Base-by-base conservation (phyloP, 495 filamentous ascomycete species). In the Lasiosphaeria ovina region DNA sequence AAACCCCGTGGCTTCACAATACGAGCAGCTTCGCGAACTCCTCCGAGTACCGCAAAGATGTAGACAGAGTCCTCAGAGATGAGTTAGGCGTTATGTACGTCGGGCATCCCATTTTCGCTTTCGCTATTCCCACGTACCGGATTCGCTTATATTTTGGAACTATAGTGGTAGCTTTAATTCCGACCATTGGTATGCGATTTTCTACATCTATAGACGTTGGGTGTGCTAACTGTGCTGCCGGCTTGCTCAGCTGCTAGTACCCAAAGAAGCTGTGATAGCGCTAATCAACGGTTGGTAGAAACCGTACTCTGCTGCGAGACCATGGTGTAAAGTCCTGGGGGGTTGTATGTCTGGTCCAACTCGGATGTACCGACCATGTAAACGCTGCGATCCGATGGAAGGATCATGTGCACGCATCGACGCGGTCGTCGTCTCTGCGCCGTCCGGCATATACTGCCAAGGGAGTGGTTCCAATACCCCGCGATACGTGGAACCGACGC, bases 1-100 rank as follows among this genome's bases (percentile, higher is more conserved):
- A 82, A 65, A 79, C 74, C 3, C 75, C 69, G 62, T 76, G 64
- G 71, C 67, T 69, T 48, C 67, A 62, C 59, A 80, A 79, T 55
- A 75, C 72, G 51, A 66, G 71, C 65, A 75, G 75, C 61, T 76
- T 78, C 60, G 69, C 61, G 47, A 75, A 79, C 58, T 75, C 73
- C 24, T 79, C 74, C 31, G 71, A 81, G 65, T 59, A 75, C 58
- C 68, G 70, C 57, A 71, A 73, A 60, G 48, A 80, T 62, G 57
- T 80, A 38, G 72, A 80, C 64, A 57, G 49, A 33, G 66, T 77
- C 33, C 62, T 82, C 11, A 76, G 69, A 66, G 57, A 68, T 60
- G 74, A 78, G 56, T 65, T 79, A 54, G 68, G 74, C 34, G 10
- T 69, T 58, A 60, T 71, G 58, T 75, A n/a, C n/a, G n/a, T n/a